phyloP scores from a whole-genome alignment of 1,284 basidiomycete genomes.

The Naganishia sp. region DNA sequence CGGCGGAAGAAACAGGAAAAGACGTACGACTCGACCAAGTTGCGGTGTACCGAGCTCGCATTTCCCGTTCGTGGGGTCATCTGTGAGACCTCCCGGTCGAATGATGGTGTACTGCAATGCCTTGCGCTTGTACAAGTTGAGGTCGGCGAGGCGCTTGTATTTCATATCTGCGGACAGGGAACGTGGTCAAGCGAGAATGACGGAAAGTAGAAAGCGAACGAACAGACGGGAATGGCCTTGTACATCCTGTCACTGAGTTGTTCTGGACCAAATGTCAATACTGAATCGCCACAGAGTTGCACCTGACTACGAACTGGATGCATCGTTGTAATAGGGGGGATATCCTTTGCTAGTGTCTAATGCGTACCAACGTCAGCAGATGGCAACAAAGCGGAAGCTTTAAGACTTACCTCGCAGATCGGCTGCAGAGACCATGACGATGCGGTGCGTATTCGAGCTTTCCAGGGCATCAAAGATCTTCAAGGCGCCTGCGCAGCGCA shows the following conservation, averaged over 20 bases:
- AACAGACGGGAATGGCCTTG: constrained; percentile 48
- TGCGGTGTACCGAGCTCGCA: constrained; percentile 63
- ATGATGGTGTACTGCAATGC: constrained; percentile 70
- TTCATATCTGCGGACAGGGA: constrained; percentile 58
- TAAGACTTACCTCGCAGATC: constrained; percentile 60
- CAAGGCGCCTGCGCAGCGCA: constrained; percentile 59
- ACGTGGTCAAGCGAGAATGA: background rate
- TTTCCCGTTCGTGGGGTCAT: constrained; percentile 61
- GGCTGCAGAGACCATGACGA: constrained; percentile 68
- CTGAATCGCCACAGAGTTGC: constrained; percentile 19
- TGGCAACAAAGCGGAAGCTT: background rate
- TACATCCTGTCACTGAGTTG: constrained; percentile 57
- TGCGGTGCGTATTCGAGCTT: constrained; percentile 53
- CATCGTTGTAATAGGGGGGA: constrained; percentile 58
- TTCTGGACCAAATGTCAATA: constrained; percentile 34
- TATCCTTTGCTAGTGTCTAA: constrained; percentile 53
- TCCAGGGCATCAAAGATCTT: constrained; percentile 74
- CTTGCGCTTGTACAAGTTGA: constrained; percentile 62
- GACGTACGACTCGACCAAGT: constrained; percentile 57
- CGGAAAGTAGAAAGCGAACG: constrained; percentile 28
- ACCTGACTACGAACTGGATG: constrained; percentile 51
- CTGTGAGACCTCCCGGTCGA: constrained; percentile 64
- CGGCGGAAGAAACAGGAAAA: too few species aligned
- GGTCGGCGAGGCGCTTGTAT: constrained; percentile 71
- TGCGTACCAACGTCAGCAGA: too few species aligned